These are phyloP conservation scores for Calonectria pseudoturangicola DNA, from an alignment of 2,329 filamentous ascomycete species.

Conservation along the genomic window DNA sequence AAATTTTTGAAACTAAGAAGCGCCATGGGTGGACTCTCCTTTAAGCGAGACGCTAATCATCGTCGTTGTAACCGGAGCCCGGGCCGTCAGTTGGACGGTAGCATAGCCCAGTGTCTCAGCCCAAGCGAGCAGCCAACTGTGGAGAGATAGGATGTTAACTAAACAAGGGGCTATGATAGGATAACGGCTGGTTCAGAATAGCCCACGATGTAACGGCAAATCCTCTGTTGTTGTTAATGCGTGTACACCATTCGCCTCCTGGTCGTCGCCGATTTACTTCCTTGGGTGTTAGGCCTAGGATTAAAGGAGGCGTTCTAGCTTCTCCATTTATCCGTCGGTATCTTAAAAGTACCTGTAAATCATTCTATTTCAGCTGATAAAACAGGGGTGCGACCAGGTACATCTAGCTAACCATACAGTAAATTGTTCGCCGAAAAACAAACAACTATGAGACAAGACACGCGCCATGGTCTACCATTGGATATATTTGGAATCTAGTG, in stretches of 20 bases:
- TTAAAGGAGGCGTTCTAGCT: not conserved
- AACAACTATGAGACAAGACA: not conserved
- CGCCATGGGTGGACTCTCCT: not conserved
- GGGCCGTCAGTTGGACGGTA: conserved; percentile 13
- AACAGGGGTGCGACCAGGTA: conserved; percentile 6
- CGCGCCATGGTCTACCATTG: not conserved
- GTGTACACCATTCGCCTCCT: not conserved
- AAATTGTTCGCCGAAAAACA: conserved; percentile 17
- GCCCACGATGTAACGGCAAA: not conserved
- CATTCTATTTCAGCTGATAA: not conserved
- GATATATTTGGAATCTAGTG: not conserved
- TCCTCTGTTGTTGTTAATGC: not conserved
- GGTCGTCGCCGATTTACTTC: not conserved
- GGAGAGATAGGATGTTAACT: not conserved
- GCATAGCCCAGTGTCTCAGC: not conserved
- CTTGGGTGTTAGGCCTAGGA: not conserved
- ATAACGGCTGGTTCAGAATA: not conserved
- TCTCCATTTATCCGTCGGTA: not conserved
- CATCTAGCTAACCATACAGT: too few relatives aligned
- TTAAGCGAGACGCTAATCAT: not conserved
- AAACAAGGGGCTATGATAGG: conserved; percentile 23
- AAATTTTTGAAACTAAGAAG: not conserved
- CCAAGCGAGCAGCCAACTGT: not conserved
- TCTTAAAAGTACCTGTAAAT: not conserved
- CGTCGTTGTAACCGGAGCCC: conserved; percentile 7